Evolutionary conservation across 176 grass and related monocot species (phyloP).

Genomic region (Saccharum officinarum): DNA sequence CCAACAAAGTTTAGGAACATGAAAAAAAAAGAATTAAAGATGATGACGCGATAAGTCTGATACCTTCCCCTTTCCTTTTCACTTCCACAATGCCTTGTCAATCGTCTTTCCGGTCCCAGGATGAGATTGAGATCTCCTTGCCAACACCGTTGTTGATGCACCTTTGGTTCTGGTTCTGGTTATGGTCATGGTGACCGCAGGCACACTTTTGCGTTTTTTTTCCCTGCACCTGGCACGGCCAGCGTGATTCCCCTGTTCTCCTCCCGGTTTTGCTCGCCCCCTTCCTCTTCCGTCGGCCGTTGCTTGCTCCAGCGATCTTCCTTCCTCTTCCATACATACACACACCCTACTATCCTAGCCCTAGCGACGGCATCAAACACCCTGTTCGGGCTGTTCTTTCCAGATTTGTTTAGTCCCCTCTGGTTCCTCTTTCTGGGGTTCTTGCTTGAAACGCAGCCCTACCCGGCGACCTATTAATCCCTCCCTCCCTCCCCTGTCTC

Average conservation of each 20-base stretch:
- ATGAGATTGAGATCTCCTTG: neutral
- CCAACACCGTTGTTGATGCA: neutral
- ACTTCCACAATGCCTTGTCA: neutral
- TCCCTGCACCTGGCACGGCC: neutral
- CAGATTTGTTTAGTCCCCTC: neutral
- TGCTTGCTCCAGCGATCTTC: conserved; percentile 31
- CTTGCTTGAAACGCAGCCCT: conserved; percentile 4
- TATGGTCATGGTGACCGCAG: neutral
- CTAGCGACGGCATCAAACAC: neutral
- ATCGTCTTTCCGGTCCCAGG: neutral
- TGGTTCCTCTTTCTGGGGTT: conserved; percentile 22
- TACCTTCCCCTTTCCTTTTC: no score
- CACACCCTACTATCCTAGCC: neutral
- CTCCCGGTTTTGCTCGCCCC: neutral
- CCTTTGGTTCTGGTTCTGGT: neutral
- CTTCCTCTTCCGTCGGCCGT: conserved; percentile 1
- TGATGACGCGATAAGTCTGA: neutral
- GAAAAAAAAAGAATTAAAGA: no score
- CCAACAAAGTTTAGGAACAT: neutral
- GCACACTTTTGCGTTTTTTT: neutral
- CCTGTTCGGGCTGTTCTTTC: neutral
- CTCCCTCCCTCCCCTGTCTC: neutral
- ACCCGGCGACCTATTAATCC: conserved; percentile 30
- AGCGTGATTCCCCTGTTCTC: neutral
- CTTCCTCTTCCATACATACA: neutral